Evolutionary conservation across 164 flowering plant species (phyloP).

Genomic region (Akebia trifoliata): DNA sequence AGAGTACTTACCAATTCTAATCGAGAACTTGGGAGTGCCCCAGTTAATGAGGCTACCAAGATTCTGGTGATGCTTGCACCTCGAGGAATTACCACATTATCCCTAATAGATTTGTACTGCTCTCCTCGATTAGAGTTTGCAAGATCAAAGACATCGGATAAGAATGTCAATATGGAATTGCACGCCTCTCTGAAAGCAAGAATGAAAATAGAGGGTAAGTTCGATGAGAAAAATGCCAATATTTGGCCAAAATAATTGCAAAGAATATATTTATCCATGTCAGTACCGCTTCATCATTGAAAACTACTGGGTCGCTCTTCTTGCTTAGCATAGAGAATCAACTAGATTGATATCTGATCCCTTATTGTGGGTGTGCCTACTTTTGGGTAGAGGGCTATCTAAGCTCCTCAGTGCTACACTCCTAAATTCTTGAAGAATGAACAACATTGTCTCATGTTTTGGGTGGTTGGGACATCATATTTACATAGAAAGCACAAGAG

Average conservation of each 20-base stretch:
- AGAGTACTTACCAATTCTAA: constrained; percentile 55
- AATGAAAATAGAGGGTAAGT: too few relatives aligned
- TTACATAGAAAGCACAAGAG: neutral
- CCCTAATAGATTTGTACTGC: constrained; percentile 51
- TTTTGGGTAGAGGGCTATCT: too few relatives aligned
- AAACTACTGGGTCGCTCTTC: neutral
- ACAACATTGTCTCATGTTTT: too few relatives aligned
- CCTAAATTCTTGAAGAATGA: too few relatives aligned
- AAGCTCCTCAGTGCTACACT: too few relatives aligned
- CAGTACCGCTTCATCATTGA: neutral
- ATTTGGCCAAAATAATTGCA: too few relatives aligned
- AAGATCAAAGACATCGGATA: constrained; percentile 81
- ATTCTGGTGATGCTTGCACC: constrained; percentile 75
- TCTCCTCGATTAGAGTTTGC: constrained; percentile 52
- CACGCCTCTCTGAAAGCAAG: constrained; percentile 73
- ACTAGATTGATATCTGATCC: too few relatives aligned
- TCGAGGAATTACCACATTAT: constrained; percentile 73
- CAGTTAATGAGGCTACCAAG: constrained; percentile 80
- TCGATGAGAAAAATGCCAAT: too few relatives aligned
- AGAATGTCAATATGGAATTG: constrained; percentile 84
- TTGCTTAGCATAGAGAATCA: too few relatives aligned
- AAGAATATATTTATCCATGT: too few relatives aligned
- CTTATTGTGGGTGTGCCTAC: too few relatives aligned
- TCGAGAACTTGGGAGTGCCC: constrained; percentile 92
- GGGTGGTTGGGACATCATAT: neutral